Percentiles rank a stretch among this genome's conserved stretches.
Evolutionary conservation across 2,329 filamentous ascomycete species (phyloP).

Genomic region (Fusarium euwallaceae): DNA sequence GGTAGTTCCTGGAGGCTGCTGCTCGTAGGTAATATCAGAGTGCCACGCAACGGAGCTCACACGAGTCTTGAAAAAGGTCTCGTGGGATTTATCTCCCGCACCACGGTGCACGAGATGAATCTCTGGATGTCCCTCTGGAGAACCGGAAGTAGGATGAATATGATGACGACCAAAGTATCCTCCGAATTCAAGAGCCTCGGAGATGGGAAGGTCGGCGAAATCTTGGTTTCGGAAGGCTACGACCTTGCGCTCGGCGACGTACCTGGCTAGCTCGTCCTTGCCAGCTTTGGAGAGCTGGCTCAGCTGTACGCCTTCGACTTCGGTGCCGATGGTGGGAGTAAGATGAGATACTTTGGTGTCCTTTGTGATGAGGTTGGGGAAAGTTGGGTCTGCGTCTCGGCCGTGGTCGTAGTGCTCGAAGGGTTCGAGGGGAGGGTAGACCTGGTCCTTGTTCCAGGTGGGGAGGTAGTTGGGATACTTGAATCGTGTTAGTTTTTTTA

Average conservation of each 20-base stretch:
- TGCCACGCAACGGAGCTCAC: conserved; percentile 92
- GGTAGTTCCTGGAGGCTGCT: conserved; percentile 89
- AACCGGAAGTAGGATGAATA: conserved; percentile 83
- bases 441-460: conserved; percentile 75
- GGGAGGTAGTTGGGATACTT: conserved; percentile 81
- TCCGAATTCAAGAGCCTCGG: conserved; percentile 76
- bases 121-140: conserved; percentile 79
- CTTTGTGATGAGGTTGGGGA: conserved; percentile 74
- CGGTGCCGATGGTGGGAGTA: conserved; percentile 80
- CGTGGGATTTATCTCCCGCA: conserved; percentile 61
- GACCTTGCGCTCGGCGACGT: conserved; percentile 82
- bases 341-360: conserved; percentile 69
- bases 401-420: conserved; percentile 83
- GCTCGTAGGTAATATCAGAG: conserved; percentile 88
- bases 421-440: conserved; percentile 73
- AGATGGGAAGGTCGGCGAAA: conserved; percentile 77
- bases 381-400: conserved; percentile 77
- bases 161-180: conserved; percentile 85
- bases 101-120: conserved; percentile 84
- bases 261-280: conserved; percentile 82
- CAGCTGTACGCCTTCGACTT: conserved; percentile 78
- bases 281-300: conserved; percentile 75
- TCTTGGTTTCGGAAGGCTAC: conserved; percentile 84
- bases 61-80: conserved; percentile 73
- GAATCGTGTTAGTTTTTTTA: background rate